Evolutionary conservation across 352 stramenopile genomes (phyloP).

Genomic region (Pythium dissotocum): DNA sequence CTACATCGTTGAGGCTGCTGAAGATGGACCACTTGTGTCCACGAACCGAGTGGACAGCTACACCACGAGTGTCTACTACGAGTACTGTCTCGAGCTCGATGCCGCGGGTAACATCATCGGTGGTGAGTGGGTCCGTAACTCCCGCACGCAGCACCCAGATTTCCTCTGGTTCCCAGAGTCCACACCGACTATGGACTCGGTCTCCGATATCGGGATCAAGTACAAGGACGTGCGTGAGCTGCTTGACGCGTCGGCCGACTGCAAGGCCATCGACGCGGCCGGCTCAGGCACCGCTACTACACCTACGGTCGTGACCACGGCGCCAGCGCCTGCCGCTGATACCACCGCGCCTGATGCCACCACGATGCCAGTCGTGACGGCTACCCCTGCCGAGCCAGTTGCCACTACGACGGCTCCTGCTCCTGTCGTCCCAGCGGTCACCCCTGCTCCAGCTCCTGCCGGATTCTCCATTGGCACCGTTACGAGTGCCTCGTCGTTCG

Average conservation of each 20-base stretch:
- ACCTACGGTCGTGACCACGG: not conserved
- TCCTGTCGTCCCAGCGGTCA: not conserved
- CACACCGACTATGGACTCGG: slow-evolving; percentile 4
- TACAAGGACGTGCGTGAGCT: slow-evolving; percentile 25
- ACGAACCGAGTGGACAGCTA: slow-evolving; percentile 47
- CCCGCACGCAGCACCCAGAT: slow-evolving; percentile 55
- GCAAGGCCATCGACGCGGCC: slow-evolving; percentile 7
- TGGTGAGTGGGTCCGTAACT: slow-evolving; percentile 60
- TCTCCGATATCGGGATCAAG: slow-evolving; percentile 20
- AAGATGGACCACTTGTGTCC: slow-evolving; percentile 52
- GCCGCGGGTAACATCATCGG: slow-evolving; percentile 57
- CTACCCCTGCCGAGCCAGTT: not conserved
- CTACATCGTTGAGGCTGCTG: slow-evolving; percentile 57
- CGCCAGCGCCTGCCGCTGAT: not conserved
- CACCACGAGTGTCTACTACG: slow-evolving; percentile 59
- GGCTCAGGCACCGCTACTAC: not conserved
- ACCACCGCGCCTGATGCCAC: not conserved
- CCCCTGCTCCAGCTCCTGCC: not conserved
- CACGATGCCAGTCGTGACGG: not conserved
- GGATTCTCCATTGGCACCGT: slow-evolving; percentile 11
- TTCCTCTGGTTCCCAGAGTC: slow-evolving; percentile 67
- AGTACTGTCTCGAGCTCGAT: slow-evolving; percentile 71
- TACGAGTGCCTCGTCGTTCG: slow-evolving; percentile 5
- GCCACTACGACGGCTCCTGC: not conserved
- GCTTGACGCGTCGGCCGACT: slow-evolving; percentile 18